These are phyloP conservation scores for Mimosa bimucronata DNA, from an alignment of 306 rosid genomes.

Conservation along the genomic window DNA sequence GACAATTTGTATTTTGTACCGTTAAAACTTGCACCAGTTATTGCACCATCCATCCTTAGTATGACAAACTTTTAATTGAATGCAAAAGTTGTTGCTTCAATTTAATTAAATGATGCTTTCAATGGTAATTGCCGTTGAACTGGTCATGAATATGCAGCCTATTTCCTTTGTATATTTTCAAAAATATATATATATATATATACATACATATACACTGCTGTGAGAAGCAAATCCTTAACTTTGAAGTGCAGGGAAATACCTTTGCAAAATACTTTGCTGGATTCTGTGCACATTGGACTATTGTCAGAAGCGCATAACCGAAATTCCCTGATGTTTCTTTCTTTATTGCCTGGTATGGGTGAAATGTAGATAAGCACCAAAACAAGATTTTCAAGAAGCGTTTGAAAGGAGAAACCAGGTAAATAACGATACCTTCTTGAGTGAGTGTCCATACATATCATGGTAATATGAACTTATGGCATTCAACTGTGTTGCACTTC, in stretches of 20 bases:
- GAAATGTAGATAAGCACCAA: constrained; percentile 35
- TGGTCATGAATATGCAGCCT: neutral
- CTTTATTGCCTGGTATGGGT: constrained; percentile 56
- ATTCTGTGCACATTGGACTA: constrained; percentile 65
- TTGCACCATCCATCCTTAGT: constrained; percentile 10
- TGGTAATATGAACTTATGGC: constrained; percentile 56
- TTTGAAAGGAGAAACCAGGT: constrained; percentile 5
- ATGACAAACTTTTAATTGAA: constrained; percentile 12
- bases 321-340: constrained; percentile 75
- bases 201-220: constrained; percentile 20
- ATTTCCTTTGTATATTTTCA: neutral
- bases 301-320: constrained; percentile 62
- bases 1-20: neutral
- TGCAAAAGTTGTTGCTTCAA: neutral
- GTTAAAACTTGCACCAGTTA: neutral
- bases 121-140: neutral
- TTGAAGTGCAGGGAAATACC: constrained; percentile 51
- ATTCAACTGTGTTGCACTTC: constrained; percentile 75
- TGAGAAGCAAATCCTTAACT: constrained; percentile 17
- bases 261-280: constrained; percentile 72
- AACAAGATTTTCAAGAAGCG: constrained; percentile 10
- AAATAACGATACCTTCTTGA: constrained; percentile 58
- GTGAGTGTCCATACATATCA: constrained; percentile 51
- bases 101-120: constrained; percentile 19
- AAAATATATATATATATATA: too few relatives aligned